Conservation (phyloP, 78 protist genomes). For the Dictyostelium firmibasis region DNA sequence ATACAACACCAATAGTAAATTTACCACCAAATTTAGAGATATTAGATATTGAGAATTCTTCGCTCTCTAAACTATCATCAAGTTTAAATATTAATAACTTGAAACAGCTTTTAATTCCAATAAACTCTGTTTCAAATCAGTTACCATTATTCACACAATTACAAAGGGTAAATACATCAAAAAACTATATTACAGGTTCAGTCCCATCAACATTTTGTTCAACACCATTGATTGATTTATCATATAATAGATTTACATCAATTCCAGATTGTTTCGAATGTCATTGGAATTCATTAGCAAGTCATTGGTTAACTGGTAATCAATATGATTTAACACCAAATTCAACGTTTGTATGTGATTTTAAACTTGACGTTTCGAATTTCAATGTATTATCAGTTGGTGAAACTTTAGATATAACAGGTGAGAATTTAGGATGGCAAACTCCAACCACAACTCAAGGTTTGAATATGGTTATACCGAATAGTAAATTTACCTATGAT, state of each 20-base stretch:
- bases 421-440: slow-evolving; percentile 10
- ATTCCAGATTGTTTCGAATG: slow-evolving; percentile 1
- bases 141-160: background rate
- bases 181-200: background rate
- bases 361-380: background rate
- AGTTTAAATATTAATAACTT: background rate
- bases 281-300: background rate
- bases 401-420: background rate
- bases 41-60: background rate
- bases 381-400: background rate
- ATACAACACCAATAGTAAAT: background rate
- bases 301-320: background rate
- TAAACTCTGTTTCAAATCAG: background rate
- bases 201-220: background rate
- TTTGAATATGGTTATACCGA: background rate
- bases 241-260: background rate
- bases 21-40: background rate
- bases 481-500: background rate
- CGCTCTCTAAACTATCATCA: background rate
- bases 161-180: background rate
- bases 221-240: background rate
- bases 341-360: background rate
- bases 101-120: background rate
- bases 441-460: background rate
- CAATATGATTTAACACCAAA: background rate